Evolutionary conservation across 352 stramenopile genomes (phyloP), one percentile per base, ranked within the genome.

Genomic region (Globisporangium solare): DNA sequence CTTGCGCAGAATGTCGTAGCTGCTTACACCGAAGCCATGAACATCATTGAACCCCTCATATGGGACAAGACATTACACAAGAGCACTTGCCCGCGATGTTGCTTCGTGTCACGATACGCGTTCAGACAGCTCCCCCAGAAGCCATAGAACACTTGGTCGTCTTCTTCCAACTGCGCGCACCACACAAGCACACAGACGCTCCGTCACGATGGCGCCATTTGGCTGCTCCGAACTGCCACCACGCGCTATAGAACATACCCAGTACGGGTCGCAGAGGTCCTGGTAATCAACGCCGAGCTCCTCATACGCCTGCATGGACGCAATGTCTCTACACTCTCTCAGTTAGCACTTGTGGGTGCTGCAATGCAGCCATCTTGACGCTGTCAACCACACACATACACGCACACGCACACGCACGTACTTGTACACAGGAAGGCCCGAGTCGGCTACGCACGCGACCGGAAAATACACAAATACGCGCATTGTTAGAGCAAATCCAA

Each of bases 41-140:
- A 6, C 24, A 31, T 31, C 24, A 31, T 31, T 31, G 24, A 6
- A 2, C 2, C 24, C 2, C 24, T 6, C 24, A 31, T 31, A 31
- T 31, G 24, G 2, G 24, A 31, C 6, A 31, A 6, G 24, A 31
- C 3, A 31, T 31, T 31, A 31, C 6, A 6, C 24, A 31, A 2
- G 24, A 6, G 11, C n/a, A n/a, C n/a, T 64, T 78, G 92, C 46
- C 90, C 90, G 37, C 61, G 57, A 66, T 97, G 91, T 20, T 88
- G 81, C 45, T 70, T 56, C 0, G 89, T 78, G 53, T 90, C 74
- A 24, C 87, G 70, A 60, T 97, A 97, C 15, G 80, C 68, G 64
- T 97, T 93, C 45, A 86, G 73, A 55, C 86, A 97, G 51, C 74
- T 81, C 27, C 88, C 88, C 91, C 91, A 97, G 65, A 97, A 97